phyloP scores from a whole-genome alignment of 495 filamentous ascomycete species.

The Daldinia decipiens region DNA sequence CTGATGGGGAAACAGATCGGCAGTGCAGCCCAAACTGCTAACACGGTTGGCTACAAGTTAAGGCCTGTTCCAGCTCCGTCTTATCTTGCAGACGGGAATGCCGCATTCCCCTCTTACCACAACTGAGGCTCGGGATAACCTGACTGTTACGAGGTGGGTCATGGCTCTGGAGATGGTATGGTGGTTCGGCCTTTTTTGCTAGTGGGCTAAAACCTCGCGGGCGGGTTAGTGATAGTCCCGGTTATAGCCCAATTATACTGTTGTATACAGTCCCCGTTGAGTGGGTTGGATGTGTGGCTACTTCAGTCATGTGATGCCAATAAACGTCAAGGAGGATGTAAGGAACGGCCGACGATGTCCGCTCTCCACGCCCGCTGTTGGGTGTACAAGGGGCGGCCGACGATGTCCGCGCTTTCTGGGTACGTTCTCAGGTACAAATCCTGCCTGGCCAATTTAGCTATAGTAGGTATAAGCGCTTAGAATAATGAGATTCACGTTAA shows the following conservation, averaged over 20 bases:
- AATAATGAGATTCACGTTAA: neutral
- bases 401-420: neutral
- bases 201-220: neutral
- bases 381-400: neutral
- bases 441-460: neutral
- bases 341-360: slow-evolving; percentile 1
- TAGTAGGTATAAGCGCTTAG: neutral
- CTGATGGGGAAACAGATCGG: neutral
- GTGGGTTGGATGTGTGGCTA: neutral
- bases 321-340: neutral
- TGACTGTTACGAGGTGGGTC: neutral
- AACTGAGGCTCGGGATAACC: neutral
- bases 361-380: neutral
- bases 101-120: neutral
- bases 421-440: neutral
- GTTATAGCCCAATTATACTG: neutral
- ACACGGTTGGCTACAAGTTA: neutral
- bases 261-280: neutral
- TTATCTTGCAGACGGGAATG: slow-evolving; percentile 1
- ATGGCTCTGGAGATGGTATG: neutral
- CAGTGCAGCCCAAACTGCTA: neutral
- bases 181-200: neutral
- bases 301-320: slow-evolving; percentile 4
- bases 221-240: neutral
- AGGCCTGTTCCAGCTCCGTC: neutral